Conservation (phyloP, 2,329 filamentous ascomycete genomes). For the Macroventuria anomochaeta region DNA sequence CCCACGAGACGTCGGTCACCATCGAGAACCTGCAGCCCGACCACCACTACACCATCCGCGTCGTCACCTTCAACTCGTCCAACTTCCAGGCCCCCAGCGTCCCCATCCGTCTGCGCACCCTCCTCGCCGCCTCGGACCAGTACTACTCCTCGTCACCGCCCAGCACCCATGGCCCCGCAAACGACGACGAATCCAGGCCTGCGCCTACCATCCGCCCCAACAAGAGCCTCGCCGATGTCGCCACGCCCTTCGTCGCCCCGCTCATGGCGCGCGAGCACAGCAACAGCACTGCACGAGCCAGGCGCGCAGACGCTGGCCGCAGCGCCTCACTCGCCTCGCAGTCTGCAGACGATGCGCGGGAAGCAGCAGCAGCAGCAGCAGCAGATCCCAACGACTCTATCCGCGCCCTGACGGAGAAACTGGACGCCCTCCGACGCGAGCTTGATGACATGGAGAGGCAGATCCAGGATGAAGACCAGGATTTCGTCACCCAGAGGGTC, state of each 20-base stretch:
- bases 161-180: slow-evolving; percentile 52
- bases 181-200: slow-evolving; percentile 56
- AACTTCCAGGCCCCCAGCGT: slow-evolving; percentile 92
- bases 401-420: slow-evolving; percentile 78
- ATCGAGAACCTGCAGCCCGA: slow-evolving; percentile 86
- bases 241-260: slow-evolving; percentile 66
- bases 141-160: slow-evolving; percentile 58
- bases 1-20: slow-evolving; percentile 84
- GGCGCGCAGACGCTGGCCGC: slow-evolving; percentile 74
- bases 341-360: slow-evolving; percentile 38
- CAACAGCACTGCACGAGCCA: slow-evolving; percentile 58
- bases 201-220: slow-evolving; percentile 61
- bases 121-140: slow-evolving; percentile 51
- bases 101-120: slow-evolving; percentile 82
- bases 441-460: slow-evolving; percentile 78
- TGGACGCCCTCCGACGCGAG: slow-evolving; percentile 81
- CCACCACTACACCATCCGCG: slow-evolving; percentile 90
- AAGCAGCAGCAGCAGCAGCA: too few relatives aligned
- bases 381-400: slow-evolving; percentile 56
- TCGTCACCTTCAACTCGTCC: slow-evolving; percentile 87
- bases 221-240: slow-evolving; percentile 64
- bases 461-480: slow-evolving; percentile 66
- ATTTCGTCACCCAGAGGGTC: slow-evolving; percentile 54
- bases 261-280: slow-evolving; percentile 71
- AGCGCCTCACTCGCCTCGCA: slow-evolving; percentile 76